A percentile compares a stretch with the other conserved stretches of the same genome.
Conservation (phyloP, 805 yeast genomes). For the Hanseniaspora occidentalis region DNA sequence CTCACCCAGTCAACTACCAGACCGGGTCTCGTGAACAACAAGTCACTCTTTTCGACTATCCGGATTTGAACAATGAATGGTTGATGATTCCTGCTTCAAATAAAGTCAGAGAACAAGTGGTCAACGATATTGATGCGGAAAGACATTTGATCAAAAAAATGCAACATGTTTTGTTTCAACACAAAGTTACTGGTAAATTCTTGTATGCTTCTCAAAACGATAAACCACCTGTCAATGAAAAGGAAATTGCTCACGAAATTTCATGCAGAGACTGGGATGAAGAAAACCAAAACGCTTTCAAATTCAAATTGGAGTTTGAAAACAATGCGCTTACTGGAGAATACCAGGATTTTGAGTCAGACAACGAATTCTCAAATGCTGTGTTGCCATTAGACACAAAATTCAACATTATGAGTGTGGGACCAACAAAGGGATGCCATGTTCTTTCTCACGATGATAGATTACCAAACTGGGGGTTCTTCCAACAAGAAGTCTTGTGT, state of each 20-base stretch:
- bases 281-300: conserved; percentile 47
- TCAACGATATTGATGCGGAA: conserved; percentile 12
- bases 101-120: conserved; percentile 18
- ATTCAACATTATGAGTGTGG: conserved; percentile 52
- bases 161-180: conserved; percentile 53
- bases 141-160: conserved; percentile 36
- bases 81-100: conserved; percentile 34
- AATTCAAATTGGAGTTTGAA: conserved; percentile 3
- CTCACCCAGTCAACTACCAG: conserved; percentile 53
- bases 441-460: conserved; percentile 60
- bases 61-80: conserved; percentile 63
- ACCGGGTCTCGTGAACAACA: conserved; percentile 66
- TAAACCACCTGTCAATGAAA: conserved; percentile 83
- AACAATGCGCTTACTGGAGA: conserved; percentile 6
- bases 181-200: conserved; percentile 51
- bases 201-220: conserved; percentile 52
- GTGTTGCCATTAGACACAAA: conserved; percentile 49
- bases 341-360: too few relatives aligned
- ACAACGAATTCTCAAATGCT: conserved; percentile 14
- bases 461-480: conserved; percentile 76
- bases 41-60: conserved; percentile 56
- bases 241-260: conserved; percentile 81
- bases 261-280: conserved; percentile 36
- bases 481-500: conserved; percentile 84
- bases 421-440: conserved; percentile 46